Percentiles rank a stretch among this genome's conserved stretches.
Conservation (phyloP, 768 basidiomycete species). For the Xerocomus brunneocitrinus region DNA sequence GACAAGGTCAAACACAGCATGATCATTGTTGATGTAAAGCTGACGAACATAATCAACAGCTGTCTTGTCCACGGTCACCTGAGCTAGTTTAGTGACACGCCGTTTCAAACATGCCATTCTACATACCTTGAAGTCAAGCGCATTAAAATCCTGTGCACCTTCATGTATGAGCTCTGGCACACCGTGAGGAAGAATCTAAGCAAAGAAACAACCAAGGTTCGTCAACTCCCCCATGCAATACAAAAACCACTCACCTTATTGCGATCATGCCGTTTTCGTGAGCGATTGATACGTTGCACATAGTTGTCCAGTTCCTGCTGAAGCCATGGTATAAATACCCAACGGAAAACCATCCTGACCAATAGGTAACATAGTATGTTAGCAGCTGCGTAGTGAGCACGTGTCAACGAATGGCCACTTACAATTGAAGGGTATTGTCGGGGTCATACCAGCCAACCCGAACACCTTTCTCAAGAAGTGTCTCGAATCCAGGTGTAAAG, state of each 20-base stretch:
- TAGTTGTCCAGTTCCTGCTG: neutral
- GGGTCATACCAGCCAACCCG: neutral
- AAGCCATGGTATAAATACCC: neutral
- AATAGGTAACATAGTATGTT: no score
- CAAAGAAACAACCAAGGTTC: no score
- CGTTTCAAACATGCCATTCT: neutral
- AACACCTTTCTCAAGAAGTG: no score
- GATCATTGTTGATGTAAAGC: no score
- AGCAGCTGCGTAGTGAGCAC: no score
- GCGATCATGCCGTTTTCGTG: neutral
- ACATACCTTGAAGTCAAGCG: slow-evolving; percentile 1
- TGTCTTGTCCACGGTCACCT: neutral
- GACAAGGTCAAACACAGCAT: no score
- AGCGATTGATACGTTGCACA: neutral
- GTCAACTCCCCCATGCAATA: no score
- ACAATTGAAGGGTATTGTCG: neutral
- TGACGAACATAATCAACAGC: no score
- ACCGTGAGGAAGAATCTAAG: slow-evolving; percentile 33
- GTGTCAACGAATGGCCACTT: neutral
- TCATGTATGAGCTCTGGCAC: slow-evolving; percentile 33
- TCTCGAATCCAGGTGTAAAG: no score
- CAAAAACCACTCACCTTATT: neutral
- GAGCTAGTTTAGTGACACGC: neutral
- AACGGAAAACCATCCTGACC: neutral
- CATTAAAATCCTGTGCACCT: slow-evolving; percentile 33